These are phyloP conservation scores for Hericium erinaceus DNA, from an alignment of 768 basidiomycete species.

Conservation along the genomic window DNA sequence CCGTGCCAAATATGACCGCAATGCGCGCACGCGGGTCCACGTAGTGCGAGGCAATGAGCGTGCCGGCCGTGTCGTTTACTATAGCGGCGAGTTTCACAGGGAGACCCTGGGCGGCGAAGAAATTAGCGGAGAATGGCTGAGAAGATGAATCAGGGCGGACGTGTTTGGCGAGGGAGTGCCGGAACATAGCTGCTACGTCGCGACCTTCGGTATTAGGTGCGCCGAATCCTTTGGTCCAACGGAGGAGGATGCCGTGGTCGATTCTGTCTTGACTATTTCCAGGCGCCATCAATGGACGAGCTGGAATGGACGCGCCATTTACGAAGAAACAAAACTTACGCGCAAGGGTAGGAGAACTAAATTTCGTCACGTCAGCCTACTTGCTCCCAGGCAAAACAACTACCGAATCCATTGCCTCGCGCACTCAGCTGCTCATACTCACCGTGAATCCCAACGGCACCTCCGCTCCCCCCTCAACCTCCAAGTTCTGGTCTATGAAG, in stretches of 20 bases:
- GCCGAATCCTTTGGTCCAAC: constrained; percentile 99
- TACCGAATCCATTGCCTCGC: not conserved
- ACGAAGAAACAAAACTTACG: constrained; percentile 38
- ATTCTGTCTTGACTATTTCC: constrained; percentile 78
- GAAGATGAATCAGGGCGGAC: constrained; percentile 33
- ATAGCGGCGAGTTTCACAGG: constrained; percentile 77
- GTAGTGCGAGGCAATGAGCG: constrained; percentile 93
- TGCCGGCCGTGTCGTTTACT: constrained; percentile 98
- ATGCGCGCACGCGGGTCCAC: constrained; percentile 87
- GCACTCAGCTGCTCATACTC: constrained; percentile 20
- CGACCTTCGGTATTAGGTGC: constrained; percentile 84
- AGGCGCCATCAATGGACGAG: not conserved
- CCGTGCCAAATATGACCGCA: constrained; percentile 95
- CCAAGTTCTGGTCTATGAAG: constrained; percentile 72
- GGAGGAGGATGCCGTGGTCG: constrained; percentile 88
- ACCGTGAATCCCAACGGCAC: constrained; percentile 93
- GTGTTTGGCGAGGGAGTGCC: constrained; percentile 64
- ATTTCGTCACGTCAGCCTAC: constrained; percentile 6
- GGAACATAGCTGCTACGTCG: constrained; percentile 93
- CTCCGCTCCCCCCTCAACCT: constrained; percentile 41
- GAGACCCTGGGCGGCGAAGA: constrained; percentile 43
- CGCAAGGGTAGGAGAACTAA: constrained; percentile 92
- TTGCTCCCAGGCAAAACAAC: constrained; percentile 4
- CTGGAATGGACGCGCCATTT: not conserved
- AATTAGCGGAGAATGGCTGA: not conserved